phyloP scores from a whole-genome alignment of 1,284 basidiomycete genomes.

The Psilocybe mexicana region DNA sequence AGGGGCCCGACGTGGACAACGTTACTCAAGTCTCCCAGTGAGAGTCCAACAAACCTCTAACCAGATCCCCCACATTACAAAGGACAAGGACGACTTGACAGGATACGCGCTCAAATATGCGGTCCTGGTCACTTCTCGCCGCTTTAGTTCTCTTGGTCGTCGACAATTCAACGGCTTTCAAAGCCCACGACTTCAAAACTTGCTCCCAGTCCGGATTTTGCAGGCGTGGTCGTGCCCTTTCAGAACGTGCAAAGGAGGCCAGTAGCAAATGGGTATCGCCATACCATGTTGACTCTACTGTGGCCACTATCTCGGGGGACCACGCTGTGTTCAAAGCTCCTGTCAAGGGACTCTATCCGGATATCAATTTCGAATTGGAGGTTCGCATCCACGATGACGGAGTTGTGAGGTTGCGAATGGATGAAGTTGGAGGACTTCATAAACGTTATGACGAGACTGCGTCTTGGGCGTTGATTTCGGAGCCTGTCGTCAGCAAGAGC shows the following conservation, averaged over 20 bases:
- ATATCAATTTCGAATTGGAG: slow-evolving; percentile 78
- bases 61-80: background rate
- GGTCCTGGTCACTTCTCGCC: slow-evolving; percentile 37
- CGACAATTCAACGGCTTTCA: slow-evolving; percentile 53
- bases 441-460: slow-evolving; percentile 90
- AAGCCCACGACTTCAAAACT: slow-evolving; percentile 86
- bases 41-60: background rate
- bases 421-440: slow-evolving; percentile 75
- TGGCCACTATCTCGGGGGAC: slow-evolving; percentile 49
- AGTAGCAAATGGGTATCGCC: slow-evolving; percentile 75
- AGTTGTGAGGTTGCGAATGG: slow-evolving; percentile 82
- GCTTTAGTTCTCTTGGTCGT: slow-evolving; percentile 33
- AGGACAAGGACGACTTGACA: slow-evolving; percentile 3
- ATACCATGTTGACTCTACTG: slow-evolving; percentile 69
- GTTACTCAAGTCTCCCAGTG: background rate
- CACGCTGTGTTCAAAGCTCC: slow-evolving; percentile 68
- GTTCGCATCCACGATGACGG: slow-evolving; percentile 84
- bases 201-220: slow-evolving; percentile 92
- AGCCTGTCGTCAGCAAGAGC: slow-evolving; percentile 61
- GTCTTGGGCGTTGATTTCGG: slow-evolving; percentile 77
- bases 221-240: slow-evolving; percentile 80
- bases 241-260: slow-evolving; percentile 63
- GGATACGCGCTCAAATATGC: slow-evolving; percentile 30
- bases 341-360: slow-evolving; percentile 82
- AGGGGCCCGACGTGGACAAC: background rate